Evolutionary conservation across 805 yeast species (phyloP), one percentile per base, ranked within the genome.

Genomic region (Priceomyces carsonii): DNA sequence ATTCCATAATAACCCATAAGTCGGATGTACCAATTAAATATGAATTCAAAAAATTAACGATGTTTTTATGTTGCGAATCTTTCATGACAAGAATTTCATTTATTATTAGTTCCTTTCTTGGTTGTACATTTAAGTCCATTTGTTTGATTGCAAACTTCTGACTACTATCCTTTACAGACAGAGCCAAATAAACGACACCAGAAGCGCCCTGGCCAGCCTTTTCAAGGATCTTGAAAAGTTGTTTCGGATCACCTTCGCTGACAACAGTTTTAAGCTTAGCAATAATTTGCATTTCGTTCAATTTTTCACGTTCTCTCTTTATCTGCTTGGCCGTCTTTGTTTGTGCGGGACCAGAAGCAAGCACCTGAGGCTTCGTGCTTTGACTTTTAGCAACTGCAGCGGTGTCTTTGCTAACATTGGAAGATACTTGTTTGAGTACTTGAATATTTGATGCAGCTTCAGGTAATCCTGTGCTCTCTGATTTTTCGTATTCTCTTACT

Each of bases 1-100:
- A 95, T 61, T 93, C 99, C 99, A 93, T 93, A 20, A 95, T 85
- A n/a, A 93, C 99, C 96, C 98, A 91, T 41, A 93, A 69, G 53
- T 93, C 97, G 40, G 77, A 74, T 32, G 73, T 69, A 3, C 88
- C 87, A 36, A 89, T 74, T 43, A 91, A 65, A 53, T 87, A 95
- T 1, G 96, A 88, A 55, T 91, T 98, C 41, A 93, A 64, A 61
- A 87, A 93, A 58, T 91, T 93, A 39, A 93, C 99, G 61, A 93
- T 93, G 57, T 93, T 93, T 42, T 85, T 82, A 63, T 93, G 98
- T 44, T 85, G 90, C 10, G 95, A 82, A 53, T 89, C 97, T 58
- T 88, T 88, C 99, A 93, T 93, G 16, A 93, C 97, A 48, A 91
- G 65, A 48, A 93, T 93, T 65, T 93, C 99, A 63, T 91, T 91